phyloP scores from a whole-genome alignment of 2,329 filamentous ascomycete genomes.

The Leptographium wingfieldii region DNA sequence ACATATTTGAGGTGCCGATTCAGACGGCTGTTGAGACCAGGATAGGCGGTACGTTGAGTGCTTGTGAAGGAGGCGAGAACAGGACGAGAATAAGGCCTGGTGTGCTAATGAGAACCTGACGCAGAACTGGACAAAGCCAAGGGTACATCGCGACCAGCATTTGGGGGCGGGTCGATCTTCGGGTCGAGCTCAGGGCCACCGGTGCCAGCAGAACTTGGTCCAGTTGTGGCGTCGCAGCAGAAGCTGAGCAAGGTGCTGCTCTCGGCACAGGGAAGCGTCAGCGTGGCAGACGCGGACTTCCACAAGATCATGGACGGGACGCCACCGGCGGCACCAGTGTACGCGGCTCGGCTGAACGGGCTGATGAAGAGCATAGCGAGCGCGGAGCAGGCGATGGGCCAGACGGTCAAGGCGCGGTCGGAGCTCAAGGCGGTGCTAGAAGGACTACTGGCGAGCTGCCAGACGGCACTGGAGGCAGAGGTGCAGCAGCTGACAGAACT shows the following conservation, averaged over 20 bases:
- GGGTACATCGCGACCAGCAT: conserved; percentile 36
- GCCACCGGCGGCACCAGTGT: conserved; percentile 71
- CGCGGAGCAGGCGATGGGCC: conserved; percentile 78
- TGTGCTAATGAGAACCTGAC: neutral
- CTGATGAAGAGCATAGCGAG: conserved; percentile 81
- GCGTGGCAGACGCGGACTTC: conserved; percentile 68
- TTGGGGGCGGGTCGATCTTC: conserved; percentile 29
- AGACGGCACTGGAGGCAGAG: conserved; percentile 55
- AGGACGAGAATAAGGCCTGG: neutral
- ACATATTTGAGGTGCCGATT: conserved; percentile 71
- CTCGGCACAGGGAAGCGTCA: conserved; percentile 52
- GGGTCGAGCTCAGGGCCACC: conserved; percentile 19
- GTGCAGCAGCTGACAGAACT: conserved; percentile 53
- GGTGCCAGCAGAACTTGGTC: conserved; percentile 63
- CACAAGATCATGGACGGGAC: conserved; percentile 49
- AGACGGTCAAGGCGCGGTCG: conserved; percentile 75
- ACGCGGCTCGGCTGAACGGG: conserved; percentile 78
- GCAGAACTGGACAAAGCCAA: conserved; percentile 51
- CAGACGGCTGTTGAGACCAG: conserved; percentile 69
- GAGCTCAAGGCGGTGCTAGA: conserved; percentile 70
- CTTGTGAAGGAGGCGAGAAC: neutral
- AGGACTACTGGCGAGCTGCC: conserved; percentile 65
- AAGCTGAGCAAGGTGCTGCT: conserved; percentile 60
- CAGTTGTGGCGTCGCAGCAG: conserved; percentile 63
- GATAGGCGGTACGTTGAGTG: conserved; percentile 51